Conservation (phyloP, 768 basidiomycete species). For the Termitomyces sp. region DNA sequence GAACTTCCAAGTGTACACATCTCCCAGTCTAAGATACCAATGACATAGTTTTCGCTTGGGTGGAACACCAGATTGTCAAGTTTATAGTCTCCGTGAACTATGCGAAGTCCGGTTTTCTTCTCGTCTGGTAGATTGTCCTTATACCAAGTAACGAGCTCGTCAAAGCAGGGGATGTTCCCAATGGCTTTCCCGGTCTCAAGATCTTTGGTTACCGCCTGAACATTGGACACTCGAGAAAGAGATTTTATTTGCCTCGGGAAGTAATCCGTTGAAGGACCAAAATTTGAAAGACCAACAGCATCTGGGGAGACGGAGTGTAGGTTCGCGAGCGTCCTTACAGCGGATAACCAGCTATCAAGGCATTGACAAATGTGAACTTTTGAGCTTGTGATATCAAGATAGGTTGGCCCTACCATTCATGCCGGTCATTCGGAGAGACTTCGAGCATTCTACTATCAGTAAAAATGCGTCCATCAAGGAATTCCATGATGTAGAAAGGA, state of each 20-base stretch:
- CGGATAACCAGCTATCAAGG: slow-evolving; percentile 65
- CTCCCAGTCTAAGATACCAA: slow-evolving; percentile 98
- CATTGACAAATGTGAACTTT: slow-evolving; percentile 19
- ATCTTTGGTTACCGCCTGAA: slow-evolving; percentile 67
- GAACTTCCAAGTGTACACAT: slow-evolving; percentile 92
- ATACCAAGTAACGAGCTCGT: slow-evolving; percentile 76
- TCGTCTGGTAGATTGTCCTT: slow-evolving; percentile 70
- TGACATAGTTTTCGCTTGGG: slow-evolving; percentile 83
- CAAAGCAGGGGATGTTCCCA: slow-evolving; percentile 73
- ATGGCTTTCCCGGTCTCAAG: slow-evolving; percentile 51
- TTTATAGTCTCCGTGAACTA: slow-evolving; percentile 98
- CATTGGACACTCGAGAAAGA: slow-evolving; percentile 72
- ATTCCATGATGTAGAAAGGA: slow-evolving; percentile 96
- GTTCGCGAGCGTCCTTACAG: slow-evolving; percentile 62
- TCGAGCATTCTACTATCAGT: slow-evolving; percentile 77
- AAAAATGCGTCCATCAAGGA: slow-evolving; percentile 90
- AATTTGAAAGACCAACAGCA: slow-evolving; percentile 60
- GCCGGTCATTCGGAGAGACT: slow-evolving; percentile 51
- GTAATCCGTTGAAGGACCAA: slow-evolving; percentile 73
- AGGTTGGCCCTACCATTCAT: slow-evolving; percentile 50
- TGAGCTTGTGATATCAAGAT: not conserved
- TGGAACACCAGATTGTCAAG: slow-evolving; percentile 97
- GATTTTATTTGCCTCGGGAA: slow-evolving; percentile 94
- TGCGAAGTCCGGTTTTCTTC: slow-evolving; percentile 63
- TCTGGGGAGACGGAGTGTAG: slow-evolving; percentile 61